These are phyloP conservation scores for Aspergillus sp. DNA, from an alignment of 2,329 filamentous ascomycete species.

Conservation along the genomic window DNA sequence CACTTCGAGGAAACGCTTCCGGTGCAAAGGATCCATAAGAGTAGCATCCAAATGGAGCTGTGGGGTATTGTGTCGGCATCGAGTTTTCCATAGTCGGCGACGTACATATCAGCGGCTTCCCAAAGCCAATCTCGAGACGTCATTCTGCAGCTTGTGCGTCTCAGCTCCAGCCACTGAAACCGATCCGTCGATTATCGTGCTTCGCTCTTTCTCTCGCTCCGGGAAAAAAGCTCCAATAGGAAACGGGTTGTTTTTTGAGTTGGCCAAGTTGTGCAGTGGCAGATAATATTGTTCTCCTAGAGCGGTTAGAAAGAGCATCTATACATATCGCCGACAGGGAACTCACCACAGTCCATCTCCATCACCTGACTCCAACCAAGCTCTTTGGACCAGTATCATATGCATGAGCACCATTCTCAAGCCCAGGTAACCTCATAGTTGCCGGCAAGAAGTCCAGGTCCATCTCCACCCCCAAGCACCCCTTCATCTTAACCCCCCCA, in stretches of 20 bases:
- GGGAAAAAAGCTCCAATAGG: not conserved
- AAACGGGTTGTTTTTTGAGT: no score
- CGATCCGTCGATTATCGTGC: not conserved
- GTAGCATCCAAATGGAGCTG: not conserved
- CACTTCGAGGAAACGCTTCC: not conserved
- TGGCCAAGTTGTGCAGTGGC: not conserved
- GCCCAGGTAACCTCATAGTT: not conserved
- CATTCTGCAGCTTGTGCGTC: slow-evolving; percentile 17
- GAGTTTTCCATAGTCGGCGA: not conserved
- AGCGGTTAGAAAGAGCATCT: not conserved
- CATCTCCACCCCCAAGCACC: slow-evolving; percentile 18
- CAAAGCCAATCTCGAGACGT: slow-evolving; percentile 14
- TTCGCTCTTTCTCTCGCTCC: slow-evolving; percentile 1
- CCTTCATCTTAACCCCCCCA: slow-evolving; percentile 20
- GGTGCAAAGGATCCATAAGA: not conserved
- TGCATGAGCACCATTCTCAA: not conserved
- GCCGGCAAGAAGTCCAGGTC: slow-evolving; percentile 35
- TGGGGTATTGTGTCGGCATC: not conserved
- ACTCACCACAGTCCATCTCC: slow-evolving; percentile 4
- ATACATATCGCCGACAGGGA: not conserved
- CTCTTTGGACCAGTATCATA: not conserved
- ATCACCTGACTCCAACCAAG: slow-evolving; percentile 6
- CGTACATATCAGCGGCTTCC: slow-evolving; percentile 6
- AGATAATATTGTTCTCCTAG: not conserved
- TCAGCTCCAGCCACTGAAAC: not conserved